Base-by-base conservation (phyloP, 768 basidiomycete genomes). In the Pluteus cervinus region DNA sequence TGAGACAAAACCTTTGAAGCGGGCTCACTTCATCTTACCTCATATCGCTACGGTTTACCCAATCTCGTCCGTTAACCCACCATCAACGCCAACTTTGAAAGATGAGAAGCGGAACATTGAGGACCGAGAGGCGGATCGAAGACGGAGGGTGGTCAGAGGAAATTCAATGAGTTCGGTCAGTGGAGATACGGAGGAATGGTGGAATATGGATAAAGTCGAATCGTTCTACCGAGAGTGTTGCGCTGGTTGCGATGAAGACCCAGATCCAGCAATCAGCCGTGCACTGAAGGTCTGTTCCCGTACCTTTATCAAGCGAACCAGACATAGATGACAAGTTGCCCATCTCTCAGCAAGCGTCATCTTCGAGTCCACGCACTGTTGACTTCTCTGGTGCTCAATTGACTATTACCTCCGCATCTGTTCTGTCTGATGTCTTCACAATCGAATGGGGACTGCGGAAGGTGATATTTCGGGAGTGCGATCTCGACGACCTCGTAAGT, bases 371-470 rank as follows among this genome's bases (percentile, higher is more conserved):
- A 0, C 74, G 88, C 12, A 69, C 79, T 0, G 71, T 92, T 12
- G 85, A 91, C 55, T 65, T 90, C n/a, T 82, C 89, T 2, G 76
- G 85, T 7, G 76, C 84, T 15, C 82, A 81, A 49, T 69, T 98
- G 14, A 84, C 76, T 1, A 57, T 71, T 2, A 71, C 79, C 2
- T 68, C 76, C 0, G 84, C 89, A 0, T 79, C 82, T 9, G 80
- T 91, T 12, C 70, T 99, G 12, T 84, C 94, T 1, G 94, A 98
- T 58, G 79, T 96, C 10, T 79, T 98, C 45, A 77, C 79, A 6
- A 82, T 96, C 40, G 90, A 97, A 58, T 97, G 92, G 86, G 93
- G 92, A 0, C 63, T 96, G 14, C 69, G 84, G 18, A 93, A 90
- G 50, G 65, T 94, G 15, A 80, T 85, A 0, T 73, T 96, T 38